phyloP scores from a whole-genome alignment of 106 monocot genomes.

The Dactylorhiza incarnata region DNA sequence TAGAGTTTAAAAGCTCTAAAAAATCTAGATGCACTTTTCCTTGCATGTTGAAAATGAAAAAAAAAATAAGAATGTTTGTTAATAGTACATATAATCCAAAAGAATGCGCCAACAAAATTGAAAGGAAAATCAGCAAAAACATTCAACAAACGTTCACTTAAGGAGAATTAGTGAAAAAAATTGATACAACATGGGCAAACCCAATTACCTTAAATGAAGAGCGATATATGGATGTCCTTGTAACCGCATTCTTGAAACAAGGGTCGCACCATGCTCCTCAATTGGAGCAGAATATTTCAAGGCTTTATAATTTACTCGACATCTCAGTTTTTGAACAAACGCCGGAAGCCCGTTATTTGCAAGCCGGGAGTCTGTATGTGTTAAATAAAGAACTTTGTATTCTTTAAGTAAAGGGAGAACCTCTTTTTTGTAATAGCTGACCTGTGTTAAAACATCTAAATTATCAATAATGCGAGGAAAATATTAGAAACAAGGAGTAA shows the following conservation, averaged over 20 bases:
- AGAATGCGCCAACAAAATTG: neutral
- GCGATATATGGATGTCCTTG: conserved; percentile 69
- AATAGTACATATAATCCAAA: neutral
- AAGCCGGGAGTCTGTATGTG: conserved; percentile 90
- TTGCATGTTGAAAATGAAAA: no score
- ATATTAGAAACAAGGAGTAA: neutral
- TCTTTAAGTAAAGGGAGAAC: conserved; percentile 76
- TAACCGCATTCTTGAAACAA: conserved; percentile 68
- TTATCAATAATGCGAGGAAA: neutral
- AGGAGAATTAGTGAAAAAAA: neutral
- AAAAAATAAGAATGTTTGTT: neutral
- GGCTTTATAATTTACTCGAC: conserved; percentile 78
- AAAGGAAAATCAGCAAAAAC: neutral
- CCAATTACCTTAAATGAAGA: conserved; percentile 76
- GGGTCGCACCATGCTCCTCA: conserved; percentile 64
- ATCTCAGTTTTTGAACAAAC: conserved; percentile 86
- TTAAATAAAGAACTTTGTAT: conserved; percentile 86
- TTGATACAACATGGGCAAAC: neutral
- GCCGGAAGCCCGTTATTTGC: conserved; percentile 88
- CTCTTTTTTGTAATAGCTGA: conserved; percentile 74
- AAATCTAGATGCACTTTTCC: no score
- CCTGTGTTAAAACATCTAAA: conserved; percentile 32
- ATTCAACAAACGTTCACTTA: neutral
- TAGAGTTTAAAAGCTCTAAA: no score
- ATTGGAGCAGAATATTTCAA: conserved; percentile 69